phyloP scores from a whole-genome alignment of 2,329 filamentous ascomycete genomes.

The Boeremia lycopersici region DNA sequence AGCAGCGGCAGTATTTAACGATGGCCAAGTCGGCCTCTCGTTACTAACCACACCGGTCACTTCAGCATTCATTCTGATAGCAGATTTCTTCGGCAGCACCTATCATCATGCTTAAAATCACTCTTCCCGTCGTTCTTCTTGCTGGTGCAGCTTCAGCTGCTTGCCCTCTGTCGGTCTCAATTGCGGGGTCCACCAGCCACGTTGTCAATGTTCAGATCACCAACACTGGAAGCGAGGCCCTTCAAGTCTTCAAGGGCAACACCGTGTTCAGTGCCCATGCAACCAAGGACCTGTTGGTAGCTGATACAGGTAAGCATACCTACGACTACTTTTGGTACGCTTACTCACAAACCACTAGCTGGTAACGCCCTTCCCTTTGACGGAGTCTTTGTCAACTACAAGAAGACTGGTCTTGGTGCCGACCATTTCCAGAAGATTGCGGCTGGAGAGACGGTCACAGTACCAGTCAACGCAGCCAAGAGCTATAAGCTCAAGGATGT shows the following conservation, averaged over 20 bases:
- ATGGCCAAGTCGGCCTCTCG: not conserved
- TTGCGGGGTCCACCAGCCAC: conserved; percentile 8
- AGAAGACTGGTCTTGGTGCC: conserved; percentile 12
- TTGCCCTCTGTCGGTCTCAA: conserved; percentile 16
- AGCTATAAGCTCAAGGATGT: conserved; percentile 22
- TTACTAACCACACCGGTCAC: not conserved
- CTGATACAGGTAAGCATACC: conserved; percentile 13
- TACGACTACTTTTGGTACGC: not conserved
- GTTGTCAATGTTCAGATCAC: conserved; percentile 16
- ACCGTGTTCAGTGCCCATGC: conserved; percentile 22
- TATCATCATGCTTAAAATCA: conserved; percentile 11
- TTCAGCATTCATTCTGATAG: not conserved
- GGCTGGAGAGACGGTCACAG: conserved; percentile 20
- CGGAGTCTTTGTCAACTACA: conserved; percentile 22
- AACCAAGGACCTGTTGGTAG: conserved; percentile 22
- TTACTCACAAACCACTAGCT: conserved; percentile 2
- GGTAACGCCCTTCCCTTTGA: conserved; percentile 20
- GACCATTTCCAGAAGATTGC: conserved; percentile 18
- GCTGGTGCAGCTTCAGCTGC: conserved; percentile 19
- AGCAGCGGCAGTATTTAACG: conserved; percentile 6
- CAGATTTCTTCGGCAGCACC: not conserved
- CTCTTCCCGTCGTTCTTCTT: conserved; percentile 14
- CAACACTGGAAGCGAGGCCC: conserved; percentile 16
- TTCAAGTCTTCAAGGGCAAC: conserved; percentile 24
- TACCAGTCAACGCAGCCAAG: conserved; percentile 23